Evolutionary conservation across 768 basidiomycete genomes (phyloP).

Genomic region (Xanthoconium purpureum): DNA sequence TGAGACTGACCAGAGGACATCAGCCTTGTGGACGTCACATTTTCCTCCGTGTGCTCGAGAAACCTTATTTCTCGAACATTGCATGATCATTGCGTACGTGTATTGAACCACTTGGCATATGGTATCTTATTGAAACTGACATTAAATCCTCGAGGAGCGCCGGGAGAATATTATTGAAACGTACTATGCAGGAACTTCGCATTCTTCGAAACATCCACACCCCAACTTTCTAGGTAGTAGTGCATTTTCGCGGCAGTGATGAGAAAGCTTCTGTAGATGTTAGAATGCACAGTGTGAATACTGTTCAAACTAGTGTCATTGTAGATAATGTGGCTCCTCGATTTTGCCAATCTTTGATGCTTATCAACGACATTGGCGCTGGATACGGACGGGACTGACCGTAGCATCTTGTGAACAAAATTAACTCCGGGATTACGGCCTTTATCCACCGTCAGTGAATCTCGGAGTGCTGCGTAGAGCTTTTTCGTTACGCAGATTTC

Average conservation of each 20-base stretch:
- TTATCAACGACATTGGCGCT: conserved; percentile 2
- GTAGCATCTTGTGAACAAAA: conserved; percentile 73
- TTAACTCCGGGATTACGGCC: conserved; percentile 60
- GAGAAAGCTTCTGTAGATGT: conserved; percentile 84
- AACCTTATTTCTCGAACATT: conserved; percentile 41
- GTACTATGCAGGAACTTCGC: conserved; percentile 54
- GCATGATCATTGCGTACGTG: conserved; percentile 50
- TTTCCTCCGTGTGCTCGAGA: conserved; percentile 37
- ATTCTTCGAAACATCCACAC: conserved; percentile 41
- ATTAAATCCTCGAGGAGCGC: not conserved
- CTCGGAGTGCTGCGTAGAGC: conserved; percentile 48
- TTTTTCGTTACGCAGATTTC: not conserved
- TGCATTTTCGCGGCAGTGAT: conserved; percentile 85
- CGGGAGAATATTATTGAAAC: conserved; percentile 15
- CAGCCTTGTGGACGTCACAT: conserved; percentile 46
- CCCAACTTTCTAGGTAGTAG: conserved; percentile 69
- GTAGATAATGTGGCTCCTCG: conserved; percentile 77
- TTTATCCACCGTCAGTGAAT: conserved; percentile 70
- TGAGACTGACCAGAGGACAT: conserved; percentile 58
- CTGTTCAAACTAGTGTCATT: conserved; percentile 72
- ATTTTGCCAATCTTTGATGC: conserved; percentile 57
- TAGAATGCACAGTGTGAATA: conserved; percentile 58
- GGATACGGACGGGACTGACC: conserved; percentile 41
- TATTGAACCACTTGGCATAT: conserved; percentile 61
- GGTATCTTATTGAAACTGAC: conserved; percentile 42